Evolutionary conservation across 2,329 filamentous ascomycete species (phyloP).

Genomic region (Ceratocystiopsis brevicomis): DNA sequence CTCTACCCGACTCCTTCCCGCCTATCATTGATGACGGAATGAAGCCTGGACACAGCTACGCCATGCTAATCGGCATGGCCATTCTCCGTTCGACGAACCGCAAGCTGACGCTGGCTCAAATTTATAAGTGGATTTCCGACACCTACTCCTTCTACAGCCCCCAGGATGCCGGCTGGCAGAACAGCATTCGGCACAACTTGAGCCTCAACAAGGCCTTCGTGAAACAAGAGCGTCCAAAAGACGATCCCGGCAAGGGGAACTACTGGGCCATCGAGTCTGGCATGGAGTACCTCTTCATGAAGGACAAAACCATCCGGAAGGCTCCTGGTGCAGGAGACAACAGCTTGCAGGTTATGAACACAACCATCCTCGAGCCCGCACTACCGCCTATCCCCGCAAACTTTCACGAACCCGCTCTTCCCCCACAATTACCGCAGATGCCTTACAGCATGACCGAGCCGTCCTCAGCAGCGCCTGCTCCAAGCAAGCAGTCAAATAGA

Average conservation of each 20-base stretch:
- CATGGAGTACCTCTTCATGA: constrained; percentile 74
- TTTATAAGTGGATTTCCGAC: constrained; percentile 99
- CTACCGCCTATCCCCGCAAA: constrained; percentile 18
- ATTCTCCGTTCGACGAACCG: constrained; percentile 72
- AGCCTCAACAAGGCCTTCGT: constrained; percentile 93
- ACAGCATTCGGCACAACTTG: constrained; percentile 95
- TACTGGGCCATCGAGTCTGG: constrained; percentile 92
- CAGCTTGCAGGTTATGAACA: constrained; percentile 33
- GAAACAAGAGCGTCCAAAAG: constrained; percentile 89
- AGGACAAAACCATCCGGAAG: constrained; percentile 58
- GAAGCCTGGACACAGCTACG: constrained; percentile 87
- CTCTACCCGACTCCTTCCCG: constrained; percentile 64
- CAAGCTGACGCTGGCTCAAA: constrained; percentile 76
- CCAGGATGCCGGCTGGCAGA: constrained; percentile 86
- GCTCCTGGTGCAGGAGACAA: constrained; percentile 35
- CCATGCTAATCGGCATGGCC: constrained; percentile 88
- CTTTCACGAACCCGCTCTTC: constrained; percentile 28
- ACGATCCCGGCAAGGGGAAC: constrained; percentile 92
- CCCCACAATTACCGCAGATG: constrained; percentile 23
- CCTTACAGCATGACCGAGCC: constrained; percentile 11
- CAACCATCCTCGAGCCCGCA: constrained; percentile 29
- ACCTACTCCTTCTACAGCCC: constrained; percentile 75
- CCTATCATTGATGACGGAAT: constrained; percentile 64
- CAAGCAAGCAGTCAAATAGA: constrained; percentile 8
- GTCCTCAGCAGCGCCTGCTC: not conserved